Evolutionary conservation across 805 yeast species (phyloP).

Genomic region (Nakazawaea wyomingensis): DNA sequence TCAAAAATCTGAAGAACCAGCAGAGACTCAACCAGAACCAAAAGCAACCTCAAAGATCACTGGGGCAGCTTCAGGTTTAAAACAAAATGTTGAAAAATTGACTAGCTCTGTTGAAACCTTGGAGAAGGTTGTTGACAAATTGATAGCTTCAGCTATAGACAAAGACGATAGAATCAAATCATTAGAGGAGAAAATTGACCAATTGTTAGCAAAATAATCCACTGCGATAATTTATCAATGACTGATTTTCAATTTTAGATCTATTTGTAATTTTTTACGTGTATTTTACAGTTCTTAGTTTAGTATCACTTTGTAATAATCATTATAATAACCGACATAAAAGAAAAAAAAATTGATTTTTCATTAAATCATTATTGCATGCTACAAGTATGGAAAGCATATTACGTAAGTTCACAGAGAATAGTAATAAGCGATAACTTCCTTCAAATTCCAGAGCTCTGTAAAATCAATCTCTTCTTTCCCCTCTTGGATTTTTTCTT

Average conservation of each 20-base stretch:
- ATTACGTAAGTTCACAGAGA: too few relatives aligned
- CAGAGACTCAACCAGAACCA: slow-evolving; percentile 13
- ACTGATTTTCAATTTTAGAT: neutral
- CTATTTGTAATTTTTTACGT: neutral
- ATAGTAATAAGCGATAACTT: too few relatives aligned
- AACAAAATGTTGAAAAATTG: slow-evolving; percentile 66
- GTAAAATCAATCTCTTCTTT: slow-evolving; percentile 35
- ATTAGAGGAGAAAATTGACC: slow-evolving; percentile 59
- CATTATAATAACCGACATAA: too few relatives aligned
- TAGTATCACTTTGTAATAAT: too few relatives aligned
- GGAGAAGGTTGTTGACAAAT: slow-evolving; percentile 47
- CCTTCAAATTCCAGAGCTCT: too few relatives aligned
- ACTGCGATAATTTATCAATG: neutral
- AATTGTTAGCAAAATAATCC: slow-evolving; percentile 40
- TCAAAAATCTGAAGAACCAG: slow-evolving; percentile 13
- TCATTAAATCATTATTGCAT: too few relatives aligned
- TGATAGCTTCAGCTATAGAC: slow-evolving; percentile 50
- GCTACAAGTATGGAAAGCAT: too few relatives aligned
- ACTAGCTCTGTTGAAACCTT: slow-evolving; percentile 51
- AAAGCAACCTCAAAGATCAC: slow-evolving; percentile 18
- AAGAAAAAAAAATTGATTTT: too few relatives aligned
- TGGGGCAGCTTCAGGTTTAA: slow-evolving; percentile 56
- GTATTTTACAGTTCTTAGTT: too few relatives aligned
- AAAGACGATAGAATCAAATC: slow-evolving; percentile 58
- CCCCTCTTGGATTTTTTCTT: slow-evolving; percentile 34